phyloP scores from a whole-genome alignment of 2,329 filamentous ascomycete genomes.

The Hypomyces perniciosus region DNA sequence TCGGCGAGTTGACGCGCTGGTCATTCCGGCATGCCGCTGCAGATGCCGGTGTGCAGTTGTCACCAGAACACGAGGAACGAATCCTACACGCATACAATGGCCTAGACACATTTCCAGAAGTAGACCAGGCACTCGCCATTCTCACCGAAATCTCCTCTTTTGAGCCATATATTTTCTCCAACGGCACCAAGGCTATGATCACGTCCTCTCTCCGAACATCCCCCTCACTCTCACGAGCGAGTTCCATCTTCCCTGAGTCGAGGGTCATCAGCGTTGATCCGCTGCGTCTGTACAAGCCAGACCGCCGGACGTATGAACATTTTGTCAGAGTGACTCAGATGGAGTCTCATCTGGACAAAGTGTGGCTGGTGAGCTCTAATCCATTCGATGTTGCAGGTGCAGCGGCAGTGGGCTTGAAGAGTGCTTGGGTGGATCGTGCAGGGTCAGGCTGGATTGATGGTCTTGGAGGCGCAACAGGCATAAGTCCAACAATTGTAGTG shows the following conservation, averaged over 20 bases:
- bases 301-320: conserved; percentile 54
- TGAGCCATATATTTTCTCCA: conserved; percentile 61
- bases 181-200: conserved; percentile 61
- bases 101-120: conserved; percentile 60
- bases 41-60: conserved; percentile 46
- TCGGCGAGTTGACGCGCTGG: conserved; percentile 55
- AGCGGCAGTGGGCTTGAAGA: conserved; percentile 52
- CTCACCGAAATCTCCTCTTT: conserved; percentile 37
- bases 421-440: conserved; percentile 61
- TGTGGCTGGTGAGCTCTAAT: conserved; percentile 68
- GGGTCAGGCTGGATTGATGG: conserved; percentile 60
- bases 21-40: conserved; percentile 58
- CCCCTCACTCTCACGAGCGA: conserved; percentile 45
- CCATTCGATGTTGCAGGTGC: conserved; percentile 69
- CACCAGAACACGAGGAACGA: conserved; percentile 34
- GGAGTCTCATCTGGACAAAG: conserved; percentile 36
- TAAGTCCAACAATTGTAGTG: conserved; percentile 48
- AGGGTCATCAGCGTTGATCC: conserved; percentile 57
- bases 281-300: conserved; percentile 58
- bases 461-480: conserved; percentile 40
- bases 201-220: conserved; percentile 52
- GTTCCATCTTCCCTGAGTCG: conserved; percentile 33
- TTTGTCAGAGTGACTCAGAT: conserved; percentile 47
- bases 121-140: conserved; percentile 44
- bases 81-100: conserved; percentile 61